Conservation (phyloP, 805 yeast genomes). For the Saturnispora mendoncae region DNA sequence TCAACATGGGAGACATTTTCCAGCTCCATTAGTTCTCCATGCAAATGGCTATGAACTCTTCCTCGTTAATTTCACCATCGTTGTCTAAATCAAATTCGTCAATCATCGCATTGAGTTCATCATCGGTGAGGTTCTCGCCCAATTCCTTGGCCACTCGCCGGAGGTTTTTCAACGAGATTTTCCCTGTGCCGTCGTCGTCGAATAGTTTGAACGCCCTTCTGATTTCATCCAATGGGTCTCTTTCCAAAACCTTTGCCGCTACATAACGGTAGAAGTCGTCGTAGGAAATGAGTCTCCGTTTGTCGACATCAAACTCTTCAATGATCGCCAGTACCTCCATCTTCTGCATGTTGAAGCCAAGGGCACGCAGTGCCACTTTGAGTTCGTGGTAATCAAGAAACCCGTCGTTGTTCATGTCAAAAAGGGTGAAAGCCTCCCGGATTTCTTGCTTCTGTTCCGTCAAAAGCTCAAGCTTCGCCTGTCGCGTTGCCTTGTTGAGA, state of each 20-base stretch:
- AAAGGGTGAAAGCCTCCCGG: conserved; percentile 81
- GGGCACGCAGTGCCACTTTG: conserved; percentile 87
- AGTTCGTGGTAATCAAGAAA: conserved; percentile 85
- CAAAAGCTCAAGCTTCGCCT: conserved; percentile 54
- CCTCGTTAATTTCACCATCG: conserved; percentile 89
- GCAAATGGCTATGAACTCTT: conserved; percentile 84
- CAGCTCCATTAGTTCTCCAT: conserved; percentile 59
- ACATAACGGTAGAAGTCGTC: conserved; percentile 77
- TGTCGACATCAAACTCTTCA: conserved; percentile 73
- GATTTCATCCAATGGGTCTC: conserved; percentile 92
- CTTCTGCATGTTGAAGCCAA: conserved; percentile 79
- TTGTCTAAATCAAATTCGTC: conserved; percentile 95
- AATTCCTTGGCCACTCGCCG: conserved; percentile 86
- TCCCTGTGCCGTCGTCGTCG: conserved; percentile 84
- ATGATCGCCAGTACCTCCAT: conserved; percentile 68
- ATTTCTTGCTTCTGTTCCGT: conserved; percentile 89
- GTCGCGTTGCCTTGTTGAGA: conserved; percentile 24
- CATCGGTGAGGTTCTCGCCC: conserved; percentile 88
- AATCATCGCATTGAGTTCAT: conserved; percentile 92
- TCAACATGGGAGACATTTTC: neutral
- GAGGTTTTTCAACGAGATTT: conserved; percentile 70
- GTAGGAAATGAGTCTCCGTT: conserved; percentile 60
- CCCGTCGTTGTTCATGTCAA: conserved; percentile 91
- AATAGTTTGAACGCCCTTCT: conserved; percentile 81
- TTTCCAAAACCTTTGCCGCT: conserved; percentile 69